Conservation (phyloP, 2,329 filamentous ascomycete species). For the Ascosphaera pollenicola region DNA sequence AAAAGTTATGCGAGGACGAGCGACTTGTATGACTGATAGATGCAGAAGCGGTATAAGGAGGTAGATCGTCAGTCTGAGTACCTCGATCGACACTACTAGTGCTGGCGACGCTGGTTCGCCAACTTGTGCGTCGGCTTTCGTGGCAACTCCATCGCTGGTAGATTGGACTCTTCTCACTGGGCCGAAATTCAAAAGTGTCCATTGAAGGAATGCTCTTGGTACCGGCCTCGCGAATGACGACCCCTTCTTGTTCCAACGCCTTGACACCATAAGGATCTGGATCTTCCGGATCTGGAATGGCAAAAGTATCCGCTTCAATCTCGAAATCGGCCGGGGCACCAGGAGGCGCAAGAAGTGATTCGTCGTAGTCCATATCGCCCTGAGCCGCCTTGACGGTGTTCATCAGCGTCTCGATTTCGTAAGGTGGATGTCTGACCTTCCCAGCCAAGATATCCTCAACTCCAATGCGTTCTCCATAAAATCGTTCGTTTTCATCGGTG, state of each 20-base stretch:
- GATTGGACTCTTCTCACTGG: slow-evolving; percentile 49
- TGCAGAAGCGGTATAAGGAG: slow-evolving; percentile 1
- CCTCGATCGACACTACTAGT: slow-evolving; percentile 38
- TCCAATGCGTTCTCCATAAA: slow-evolving; percentile 48
- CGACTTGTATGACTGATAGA: slow-evolving; percentile 1
- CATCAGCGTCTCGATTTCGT: slow-evolving; percentile 38
- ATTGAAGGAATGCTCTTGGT: slow-evolving; percentile 49
- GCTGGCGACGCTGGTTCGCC: slow-evolving; percentile 43
- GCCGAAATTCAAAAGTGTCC: slow-evolving; percentile 65
- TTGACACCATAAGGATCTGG: slow-evolving; percentile 83
- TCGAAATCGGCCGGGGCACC: slow-evolving; percentile 57
- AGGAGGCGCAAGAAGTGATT: slow-evolving; percentile 39
- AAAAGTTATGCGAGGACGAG: neutral
- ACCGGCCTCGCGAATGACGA: slow-evolving; percentile 81
- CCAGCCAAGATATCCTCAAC: slow-evolving; percentile 41
- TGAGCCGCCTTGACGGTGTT: slow-evolving; percentile 79
- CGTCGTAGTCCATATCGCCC: slow-evolving; percentile 55
- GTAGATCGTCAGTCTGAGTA: slow-evolving; percentile 41
- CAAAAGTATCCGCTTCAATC: slow-evolving; percentile 38
- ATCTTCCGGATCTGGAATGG: slow-evolving; percentile 56
- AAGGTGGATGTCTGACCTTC: slow-evolving; percentile 34
- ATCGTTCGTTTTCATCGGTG: slow-evolving; percentile 68
- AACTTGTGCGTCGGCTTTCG: slow-evolving; percentile 39
- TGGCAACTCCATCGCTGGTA: slow-evolving; percentile 47
- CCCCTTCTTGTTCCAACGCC: slow-evolving; percentile 70